Evolutionary conservation across 73 alveolate genomes (phyloP).

Genomic region (Effrenium voratum): DNA sequence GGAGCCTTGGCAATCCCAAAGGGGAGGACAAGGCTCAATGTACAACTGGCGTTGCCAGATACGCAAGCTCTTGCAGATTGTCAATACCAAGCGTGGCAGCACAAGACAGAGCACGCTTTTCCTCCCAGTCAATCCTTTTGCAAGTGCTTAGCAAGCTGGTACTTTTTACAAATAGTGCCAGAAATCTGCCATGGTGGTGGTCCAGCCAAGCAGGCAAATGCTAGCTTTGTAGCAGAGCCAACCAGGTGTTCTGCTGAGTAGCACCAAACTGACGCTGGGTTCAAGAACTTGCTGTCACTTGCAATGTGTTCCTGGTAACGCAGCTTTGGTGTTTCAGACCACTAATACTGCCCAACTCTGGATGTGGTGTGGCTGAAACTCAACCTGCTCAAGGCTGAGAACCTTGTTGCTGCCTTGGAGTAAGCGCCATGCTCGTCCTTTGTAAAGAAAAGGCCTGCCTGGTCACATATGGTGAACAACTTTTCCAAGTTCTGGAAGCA

Average conservation of each 20-base stretch:
- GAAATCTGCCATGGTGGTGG: background rate
- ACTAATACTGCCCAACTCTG: background rate
- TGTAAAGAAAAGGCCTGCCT: background rate
- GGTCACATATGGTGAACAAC: background rate
- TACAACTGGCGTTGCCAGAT: too few relatives aligned
- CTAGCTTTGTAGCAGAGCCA: background rate
- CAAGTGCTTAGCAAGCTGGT: slow-evolving; percentile 13
- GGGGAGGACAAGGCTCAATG: too few relatives aligned
- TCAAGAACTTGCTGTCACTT: background rate
- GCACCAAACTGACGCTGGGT: background rate
- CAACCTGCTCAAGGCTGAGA: background rate
- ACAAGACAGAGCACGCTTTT: too few relatives aligned
- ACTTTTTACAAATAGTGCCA: background rate
- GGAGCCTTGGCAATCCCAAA: too few relatives aligned
- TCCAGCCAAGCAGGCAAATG: background rate
- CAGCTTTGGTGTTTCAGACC: background rate
- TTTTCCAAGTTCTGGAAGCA: background rate
- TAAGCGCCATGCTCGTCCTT: background rate
- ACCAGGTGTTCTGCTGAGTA: slow-evolving; percentile 18
- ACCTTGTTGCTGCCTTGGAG: background rate
- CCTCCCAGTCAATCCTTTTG: too few relatives aligned
- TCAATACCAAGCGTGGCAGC: too few relatives aligned
- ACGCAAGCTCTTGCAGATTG: too few relatives aligned
- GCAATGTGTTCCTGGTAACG: background rate
- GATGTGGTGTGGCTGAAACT: background rate